Percentiles rank a stretch among this genome's conserved stretches.
phyloP scores from a whole-genome alignment of 1,284 basidiomycete genomes.

The Lentinus polychrous region DNA sequence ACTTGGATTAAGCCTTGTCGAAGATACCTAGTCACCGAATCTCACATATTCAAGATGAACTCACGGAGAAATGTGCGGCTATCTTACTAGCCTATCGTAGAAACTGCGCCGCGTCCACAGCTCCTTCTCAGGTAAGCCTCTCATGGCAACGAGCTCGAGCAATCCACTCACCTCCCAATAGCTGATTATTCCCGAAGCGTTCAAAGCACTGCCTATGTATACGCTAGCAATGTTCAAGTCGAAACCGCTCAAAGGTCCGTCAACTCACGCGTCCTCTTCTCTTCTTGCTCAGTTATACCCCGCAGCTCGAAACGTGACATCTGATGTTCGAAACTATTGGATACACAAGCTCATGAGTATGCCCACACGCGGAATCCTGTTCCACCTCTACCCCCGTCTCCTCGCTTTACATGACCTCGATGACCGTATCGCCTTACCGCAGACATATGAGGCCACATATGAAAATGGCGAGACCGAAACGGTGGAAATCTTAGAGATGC shows the following conservation, averaged over 20 bases:
- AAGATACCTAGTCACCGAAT: constrained; percentile 60
- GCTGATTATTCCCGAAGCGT: constrained; percentile 93
- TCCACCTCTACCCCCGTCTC: constrained; percentile 85
- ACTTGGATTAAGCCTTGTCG: constrained; percentile 16
- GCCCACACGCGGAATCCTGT: constrained; percentile 65
- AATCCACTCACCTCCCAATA: constrained; percentile 24
- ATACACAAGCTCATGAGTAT: constrained; percentile 73
- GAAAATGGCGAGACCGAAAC: constrained; percentile 31
- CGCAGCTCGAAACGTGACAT: constrained; percentile 77
- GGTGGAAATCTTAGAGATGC: constrained; percentile 48
- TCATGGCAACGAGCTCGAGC: background rate
- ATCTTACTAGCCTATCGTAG: constrained; percentile 85
- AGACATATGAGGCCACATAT: constrained; percentile 30
- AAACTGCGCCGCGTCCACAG: constrained; percentile 84
- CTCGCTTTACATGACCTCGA: constrained; percentile 86
- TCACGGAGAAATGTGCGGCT: constrained; percentile 83
- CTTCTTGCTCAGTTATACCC: constrained; percentile 1
- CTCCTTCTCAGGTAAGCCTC: constrained; percentile 69
- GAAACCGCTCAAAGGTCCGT: constrained; percentile 83
- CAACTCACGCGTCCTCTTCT: constrained; percentile 6
- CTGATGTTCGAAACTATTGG: constrained; percentile 89
- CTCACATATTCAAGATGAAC: constrained; percentile 72
- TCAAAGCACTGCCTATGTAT: constrained; percentile 85
- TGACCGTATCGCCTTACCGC: constrained; percentile 66
- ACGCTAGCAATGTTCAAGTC: constrained; percentile 83